Evolutionary conservation across 192 early-diverging fungal genomes (phyloP), one percentile per base, ranked within the genome.

Genomic region (Linnemannia schmuckeri): DNA sequence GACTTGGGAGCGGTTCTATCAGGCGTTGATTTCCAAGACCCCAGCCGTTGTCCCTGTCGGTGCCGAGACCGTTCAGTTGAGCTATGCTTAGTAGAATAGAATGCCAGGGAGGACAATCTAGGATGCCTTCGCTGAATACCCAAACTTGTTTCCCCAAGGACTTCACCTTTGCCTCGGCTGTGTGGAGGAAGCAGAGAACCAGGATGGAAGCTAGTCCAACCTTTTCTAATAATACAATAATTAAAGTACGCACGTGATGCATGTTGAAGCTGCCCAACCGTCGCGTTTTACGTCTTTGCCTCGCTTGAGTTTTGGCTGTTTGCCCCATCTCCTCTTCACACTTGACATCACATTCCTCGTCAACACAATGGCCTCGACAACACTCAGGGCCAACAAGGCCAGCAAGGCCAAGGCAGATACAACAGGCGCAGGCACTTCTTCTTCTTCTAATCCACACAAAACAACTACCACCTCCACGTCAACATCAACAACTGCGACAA

Each of bases 1-100:
- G 24, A 87, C 85, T 1, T 87, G 85, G 85, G 85, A 87, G 49
- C 68, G 80, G 12, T 38, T 87, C 6, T 87, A 87, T 63, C 85
- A 87, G 44, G 85, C 85, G 13, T 42, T 87, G 63, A 78, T 78
- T 37, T 87, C 85, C 10, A 87, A 42, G 37, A 78, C 79, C 0
- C 78, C 85, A 0, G 85, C 85, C 0, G 41, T 81, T 5, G 76
- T 87, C 1, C 85, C 85, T 49, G 85, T 87, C 8, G 85, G 85
- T 17, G 37, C 76, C 12, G 85, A 87, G 42, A 74, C 79, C 12
- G 63, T 87, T 0, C 85, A 87, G n/a, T 35, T 87, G 33, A 87
- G 76, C 38, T 87, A 78, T 42, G 85, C 85, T 24, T 85, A 75
- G 12, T 9, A 75, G 17, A 7, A 20, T 22, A 18, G 49, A 18